Percentiles rank a stretch among this genome's conserved stretches.
phyloP scores from a whole-genome alignment of 1,139 yeast genomes.

The Diutina ranongensis region DNA sequence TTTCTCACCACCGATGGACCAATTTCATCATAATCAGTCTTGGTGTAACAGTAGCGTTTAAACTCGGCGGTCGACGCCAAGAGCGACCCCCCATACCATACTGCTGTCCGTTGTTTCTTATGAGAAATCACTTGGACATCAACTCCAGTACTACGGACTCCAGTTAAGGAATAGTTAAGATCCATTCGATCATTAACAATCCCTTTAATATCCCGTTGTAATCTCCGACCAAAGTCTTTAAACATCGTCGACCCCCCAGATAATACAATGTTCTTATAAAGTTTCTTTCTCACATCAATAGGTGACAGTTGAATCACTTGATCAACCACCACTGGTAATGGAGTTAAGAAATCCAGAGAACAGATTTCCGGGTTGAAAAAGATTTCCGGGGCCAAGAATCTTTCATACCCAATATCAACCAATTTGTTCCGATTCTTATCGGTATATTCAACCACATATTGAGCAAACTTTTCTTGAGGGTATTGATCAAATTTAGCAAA shows the following conservation, averaged over 20 bases:
- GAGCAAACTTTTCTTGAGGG: slow-evolving; percentile 81
- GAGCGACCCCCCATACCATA: slow-evolving; percentile 97
- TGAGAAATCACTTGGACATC: slow-evolving; percentile 96
- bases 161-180: slow-evolving; percentile 66
- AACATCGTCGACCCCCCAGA: slow-evolving; percentile 99
- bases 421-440: slow-evolving; percentile 47
- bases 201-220: slow-evolving; percentile 85
- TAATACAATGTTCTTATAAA: slow-evolving; percentile 87
- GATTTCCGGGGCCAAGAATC: slow-evolving; percentile 96
- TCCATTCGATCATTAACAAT: slow-evolving; percentile 85
- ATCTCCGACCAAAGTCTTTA: slow-evolving; percentile 92
- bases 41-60: slow-evolving; percentile 92
- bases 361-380: slow-evolving; percentile 98
- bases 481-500: slow-evolving; percentile 90
- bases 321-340: slow-evolving; percentile 90
- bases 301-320: slow-evolving; percentile 93
- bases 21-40: slow-evolving; percentile 92
- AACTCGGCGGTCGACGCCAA: slow-evolving; percentile 96
- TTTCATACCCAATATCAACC: slow-evolving; percentile 94
- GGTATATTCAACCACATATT: slow-evolving; percentile 72
- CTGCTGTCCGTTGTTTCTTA: slow-evolving; percentile 96
- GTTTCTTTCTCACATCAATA: slow-evolving; percentile 93
- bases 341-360: slow-evolving; percentile 88
- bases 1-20: slow-evolving; percentile 97
- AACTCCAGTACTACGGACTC: slow-evolving; percentile 78